Base-by-base conservation (phyloP, 2,329 filamentous ascomycete species). In the Raffaelea albimanens region DNA sequence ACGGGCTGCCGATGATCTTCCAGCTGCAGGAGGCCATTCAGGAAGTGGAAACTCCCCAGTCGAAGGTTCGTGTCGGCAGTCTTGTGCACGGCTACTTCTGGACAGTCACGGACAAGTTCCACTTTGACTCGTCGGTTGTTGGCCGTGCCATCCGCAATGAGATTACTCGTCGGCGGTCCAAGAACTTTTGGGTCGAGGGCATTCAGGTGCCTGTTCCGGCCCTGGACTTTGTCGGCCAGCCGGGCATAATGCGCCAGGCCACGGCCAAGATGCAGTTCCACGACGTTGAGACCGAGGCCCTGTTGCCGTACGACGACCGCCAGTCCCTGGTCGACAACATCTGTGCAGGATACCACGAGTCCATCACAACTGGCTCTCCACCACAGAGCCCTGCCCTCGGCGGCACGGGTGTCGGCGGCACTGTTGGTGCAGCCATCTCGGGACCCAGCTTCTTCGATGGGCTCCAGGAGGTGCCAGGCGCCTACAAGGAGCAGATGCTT, bases 61-160 rank as follows among this genome's bases (percentile, higher is more conserved):
- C 83, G 25, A 93, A 91, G 60, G 78, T 95, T 36, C 83, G 87
- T 40, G 71, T 94, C 40, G 88, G 86, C 25, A 89, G 85, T 59
- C 69, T 97, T 48, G 87, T 91, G 44, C 87, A 95, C 59, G 90
- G 88, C 9, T 96, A 96, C 63, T 81, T 96, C 50, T 91, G 86
- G 83, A 77, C 80, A 1, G 61, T 96, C 51, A 81, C 78, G 4
- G 83, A 90, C 50, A 82, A 79, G 47, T 90, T 95, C 52, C 78
- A 86, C 41, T 83, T 94, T 52, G 83, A 90, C 46, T 72, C 72
- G 7, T 82, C 84, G 0, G 70, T 73, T 0, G 73, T 86, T 18
- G 89, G 87, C 8, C 74, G 75, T 45, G 80, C 80, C 8, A 80
- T 96, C 31, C 76, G 83, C 47, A 80, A 78, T 49, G 90, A 95